These are phyloP conservation scores for Exophiala viscosa DNA, from an alignment of 2,329 filamentous ascomycete species.

Conservation along the genomic window DNA sequence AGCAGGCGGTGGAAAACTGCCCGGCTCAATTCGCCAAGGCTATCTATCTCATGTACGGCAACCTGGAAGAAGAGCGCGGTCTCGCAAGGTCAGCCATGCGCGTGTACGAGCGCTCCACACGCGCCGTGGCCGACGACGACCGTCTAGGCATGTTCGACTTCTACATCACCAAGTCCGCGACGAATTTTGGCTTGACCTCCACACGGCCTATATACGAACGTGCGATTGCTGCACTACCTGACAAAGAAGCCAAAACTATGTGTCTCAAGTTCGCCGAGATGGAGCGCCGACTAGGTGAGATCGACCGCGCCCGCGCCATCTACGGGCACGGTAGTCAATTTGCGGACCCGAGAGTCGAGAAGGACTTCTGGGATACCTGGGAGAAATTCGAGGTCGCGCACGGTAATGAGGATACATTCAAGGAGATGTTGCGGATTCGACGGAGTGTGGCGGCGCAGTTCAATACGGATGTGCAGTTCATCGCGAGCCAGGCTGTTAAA, in stretches of 20 bases:
- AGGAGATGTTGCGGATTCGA: slow-evolving; percentile 98
- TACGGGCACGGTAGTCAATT: slow-evolving; percentile 97
- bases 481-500: slow-evolving; percentile 89
- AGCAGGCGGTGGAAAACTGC: slow-evolving; percentile 92
- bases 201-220: slow-evolving; percentile 95
- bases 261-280: slow-evolving; percentile 98
- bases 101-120: slow-evolving; percentile 95
- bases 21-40: slow-evolving; percentile 95
- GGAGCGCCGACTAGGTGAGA: slow-evolving; percentile 86
- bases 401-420: slow-evolving; percentile 98
- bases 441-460: slow-evolving; percentile 95
- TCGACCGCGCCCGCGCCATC: slow-evolving; percentile 90
- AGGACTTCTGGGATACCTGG: slow-evolving; percentile 94
- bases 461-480: slow-evolving; percentile 98
- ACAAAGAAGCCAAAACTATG: slow-evolving; percentile 92
- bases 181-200: slow-evolving; percentile 94
- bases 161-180: slow-evolving; percentile 97
- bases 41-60: slow-evolving; percentile 97
- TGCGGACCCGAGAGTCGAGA: slow-evolving; percentile 87
- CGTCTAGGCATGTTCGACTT: slow-evolving; percentile 98
- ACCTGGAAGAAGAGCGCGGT: slow-evolving; percentile 90
- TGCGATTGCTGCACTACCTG: slow-evolving; percentile 87
- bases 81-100: slow-evolving; percentile 96
- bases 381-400: slow-evolving; percentile 96
- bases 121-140: slow-evolving; percentile 91